Conservation (phyloP, 2,329 filamentous ascomycete genomes). For the Diaporthe sp. region DNA sequence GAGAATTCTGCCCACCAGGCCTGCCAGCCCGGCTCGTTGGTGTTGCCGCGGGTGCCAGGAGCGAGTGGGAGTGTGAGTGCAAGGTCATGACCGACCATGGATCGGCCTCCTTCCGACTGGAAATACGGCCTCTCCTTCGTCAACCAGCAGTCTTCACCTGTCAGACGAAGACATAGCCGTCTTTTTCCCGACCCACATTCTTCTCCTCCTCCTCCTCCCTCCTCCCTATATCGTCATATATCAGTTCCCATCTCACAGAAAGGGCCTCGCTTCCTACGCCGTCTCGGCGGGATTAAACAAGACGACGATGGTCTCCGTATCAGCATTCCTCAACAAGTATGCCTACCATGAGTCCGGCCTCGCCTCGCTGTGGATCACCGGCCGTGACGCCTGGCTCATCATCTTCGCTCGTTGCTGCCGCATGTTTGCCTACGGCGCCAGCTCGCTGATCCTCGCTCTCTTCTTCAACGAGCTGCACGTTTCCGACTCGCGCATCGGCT, state of each 20-base stretch:
- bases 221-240: neutral
- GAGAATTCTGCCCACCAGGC: neutral
- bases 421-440: slow-evolving; percentile 75
- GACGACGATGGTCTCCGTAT: slow-evolving; percentile 34
- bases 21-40: neutral
- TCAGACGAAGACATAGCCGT: neutral
- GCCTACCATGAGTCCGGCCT: slow-evolving; percentile 63
- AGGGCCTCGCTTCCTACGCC: slow-evolving; percentile 1
- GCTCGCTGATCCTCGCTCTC: slow-evolving; percentile 72
- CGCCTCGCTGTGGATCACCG: slow-evolving; percentile 60
- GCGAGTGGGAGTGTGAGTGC: neutral
- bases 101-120: slow-evolving; percentile 15
- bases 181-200: neutral
- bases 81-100: neutral
- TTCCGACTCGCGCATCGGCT: slow-evolving; percentile 70
- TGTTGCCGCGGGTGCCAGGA: neutral
- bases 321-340: slow-evolving; percentile 39
- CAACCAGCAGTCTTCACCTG: neutral
- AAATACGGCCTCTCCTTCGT: neutral
- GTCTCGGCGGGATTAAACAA: neutral
- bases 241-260: neutral
- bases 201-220: neutral
- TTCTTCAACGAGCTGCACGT: slow-evolving; percentile 70
- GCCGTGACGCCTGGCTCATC: slow-evolving; percentile 66
- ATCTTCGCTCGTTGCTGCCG: slow-evolving; percentile 67